Conservation (phyloP, 768 basidiomycete genomes). For the Fomitopsis pulvina region DNA sequence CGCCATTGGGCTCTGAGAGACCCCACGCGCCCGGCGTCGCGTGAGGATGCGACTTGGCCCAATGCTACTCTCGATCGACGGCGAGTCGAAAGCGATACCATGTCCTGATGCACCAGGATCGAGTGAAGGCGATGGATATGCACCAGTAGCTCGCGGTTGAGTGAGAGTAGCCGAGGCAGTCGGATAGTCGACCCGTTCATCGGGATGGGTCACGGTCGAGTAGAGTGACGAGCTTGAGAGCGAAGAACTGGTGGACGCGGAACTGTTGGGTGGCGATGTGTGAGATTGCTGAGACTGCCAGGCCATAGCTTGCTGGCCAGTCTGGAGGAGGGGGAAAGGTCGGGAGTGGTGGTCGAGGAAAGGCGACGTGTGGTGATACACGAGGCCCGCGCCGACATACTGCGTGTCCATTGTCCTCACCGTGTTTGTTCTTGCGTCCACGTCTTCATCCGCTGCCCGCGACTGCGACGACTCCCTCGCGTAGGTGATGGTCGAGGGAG, state of each 20-base stretch:
- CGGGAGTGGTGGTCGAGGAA: constrained; percentile 14
- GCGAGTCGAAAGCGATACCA: constrained; percentile 11
- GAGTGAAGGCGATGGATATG: constrained; percentile 9
- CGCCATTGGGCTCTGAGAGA: background rate
- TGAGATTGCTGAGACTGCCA: constrained; percentile 19
- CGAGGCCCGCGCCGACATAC: constrained; percentile 15
- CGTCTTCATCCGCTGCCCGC: constrained; percentile 13
- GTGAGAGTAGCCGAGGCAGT: background rate
- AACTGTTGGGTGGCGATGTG: constrained; percentile 17
- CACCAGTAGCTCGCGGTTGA: background rate
- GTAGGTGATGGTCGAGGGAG: constrained; percentile 15
- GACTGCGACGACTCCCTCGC: constrained; percentile 2
- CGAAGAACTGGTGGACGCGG: constrained; percentile 8
- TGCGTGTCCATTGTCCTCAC: constrained; percentile 17
- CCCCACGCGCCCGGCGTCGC: constrained; percentile 22
- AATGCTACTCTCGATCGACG: constrained; percentile 44
- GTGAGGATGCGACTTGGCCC: constrained; percentile 44
- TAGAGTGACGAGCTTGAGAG: constrained; percentile 4
- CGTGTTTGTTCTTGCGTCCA: background rate
- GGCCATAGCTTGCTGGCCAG: constrained; percentile 12
- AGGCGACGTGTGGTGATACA: constrained; percentile 17
- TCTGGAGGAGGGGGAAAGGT: constrained; percentile 5
- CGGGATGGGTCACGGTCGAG: constrained; percentile 6
- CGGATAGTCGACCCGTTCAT: constrained; percentile 5
- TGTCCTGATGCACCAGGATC: constrained; percentile 7